These are phyloP conservation scores for California macrophylla DNA, from an alignment of 441 rosid species.

Conservation along the genomic window DNA sequence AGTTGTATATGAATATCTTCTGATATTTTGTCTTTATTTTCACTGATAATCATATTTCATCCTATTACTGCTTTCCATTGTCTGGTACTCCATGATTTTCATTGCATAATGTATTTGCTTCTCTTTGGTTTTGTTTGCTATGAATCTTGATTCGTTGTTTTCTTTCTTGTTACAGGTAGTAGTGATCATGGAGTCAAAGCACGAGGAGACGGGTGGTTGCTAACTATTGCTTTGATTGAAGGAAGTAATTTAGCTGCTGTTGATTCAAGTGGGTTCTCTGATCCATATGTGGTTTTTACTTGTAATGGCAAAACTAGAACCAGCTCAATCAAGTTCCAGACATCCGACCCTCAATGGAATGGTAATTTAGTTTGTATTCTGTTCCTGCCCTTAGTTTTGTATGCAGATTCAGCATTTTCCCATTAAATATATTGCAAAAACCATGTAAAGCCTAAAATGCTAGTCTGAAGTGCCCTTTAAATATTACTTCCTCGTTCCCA, in stretches of 20 bases:
- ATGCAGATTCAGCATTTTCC: background rate
- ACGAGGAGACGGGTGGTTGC: constrained; percentile 93
- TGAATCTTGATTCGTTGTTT: background rate
- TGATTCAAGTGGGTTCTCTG: constrained; percentile 79
- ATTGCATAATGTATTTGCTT: background rate
- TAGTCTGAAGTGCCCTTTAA: background rate
- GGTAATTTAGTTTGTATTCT: constrained; percentile 36
- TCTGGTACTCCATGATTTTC: background rate
- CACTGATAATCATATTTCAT: background rate
- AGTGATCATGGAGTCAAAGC: constrained; percentile 94
- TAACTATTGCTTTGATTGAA: constrained; percentile 84
- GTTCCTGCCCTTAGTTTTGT: constrained; percentile 12
- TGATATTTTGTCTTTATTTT: background rate
- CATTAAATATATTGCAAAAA: background rate
- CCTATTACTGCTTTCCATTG: background rate
- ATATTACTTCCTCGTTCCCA: background rate
- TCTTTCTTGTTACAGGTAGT: constrained; percentile 37
- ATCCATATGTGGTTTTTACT: constrained; percentile 84
- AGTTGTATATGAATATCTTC: constrained; percentile 2
- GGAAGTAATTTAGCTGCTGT: constrained; percentile 85
- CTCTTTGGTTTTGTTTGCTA: background rate
- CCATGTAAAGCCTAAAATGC: background rate
- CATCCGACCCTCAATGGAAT: constrained; percentile 79
- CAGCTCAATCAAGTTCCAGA: constrained; percentile 93
- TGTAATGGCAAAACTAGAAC: constrained; percentile 83